These are phyloP conservation scores for Solanum gandarillasii DNA, from an alignment of 257 asterid genomes.

Conservation along the genomic window DNA sequence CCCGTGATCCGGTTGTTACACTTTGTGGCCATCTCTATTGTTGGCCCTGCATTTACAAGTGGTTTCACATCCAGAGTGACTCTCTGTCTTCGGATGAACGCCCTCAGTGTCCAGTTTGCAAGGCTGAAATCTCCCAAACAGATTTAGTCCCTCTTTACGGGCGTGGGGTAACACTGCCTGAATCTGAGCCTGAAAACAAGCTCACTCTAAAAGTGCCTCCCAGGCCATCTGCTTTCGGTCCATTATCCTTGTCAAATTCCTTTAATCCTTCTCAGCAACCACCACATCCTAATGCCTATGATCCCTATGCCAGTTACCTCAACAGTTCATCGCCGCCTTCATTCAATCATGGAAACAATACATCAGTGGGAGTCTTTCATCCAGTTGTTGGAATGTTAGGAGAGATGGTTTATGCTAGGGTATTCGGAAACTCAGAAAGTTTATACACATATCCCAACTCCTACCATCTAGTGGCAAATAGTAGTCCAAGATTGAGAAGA, in stretches of 20 bases:
- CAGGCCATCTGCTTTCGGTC: conserved; percentile 47
- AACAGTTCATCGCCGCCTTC: conserved; percentile 9
- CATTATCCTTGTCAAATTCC: conserved; percentile 22
- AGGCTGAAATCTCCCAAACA: conserved; percentile 58
- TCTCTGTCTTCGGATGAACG: conserved; percentile 24
- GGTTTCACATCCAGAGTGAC: conserved; percentile 40
- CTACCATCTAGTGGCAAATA: conserved; percentile 31
- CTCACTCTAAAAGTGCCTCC: conserved; percentile 38
- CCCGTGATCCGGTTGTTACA: conserved; percentile 72
- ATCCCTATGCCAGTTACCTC: background rate
- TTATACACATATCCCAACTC: conserved; percentile 50
- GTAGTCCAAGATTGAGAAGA: conserved; percentile 57
- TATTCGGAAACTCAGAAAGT: conserved; percentile 58
- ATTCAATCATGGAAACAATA: conserved; percentile 13
- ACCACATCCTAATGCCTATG: conserved; percentile 6
- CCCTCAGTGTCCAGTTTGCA: conserved; percentile 74
- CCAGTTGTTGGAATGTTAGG: conserved; percentile 54
- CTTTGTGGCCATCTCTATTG: conserved; percentile 87
- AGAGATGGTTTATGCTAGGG: conserved; percentile 69
- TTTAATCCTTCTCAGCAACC: conserved; percentile 17
- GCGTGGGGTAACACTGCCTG: conserved; percentile 35
- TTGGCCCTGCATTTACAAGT: conserved; percentile 89
- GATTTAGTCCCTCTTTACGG: conserved; percentile 74
- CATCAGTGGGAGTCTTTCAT: conserved; percentile 9
- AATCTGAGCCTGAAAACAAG: conserved; percentile 24